These are phyloP conservation scores for Leishmania tarentolae DNA, from an alignment of 208 protist species.

Conservation along the genomic window DNA sequence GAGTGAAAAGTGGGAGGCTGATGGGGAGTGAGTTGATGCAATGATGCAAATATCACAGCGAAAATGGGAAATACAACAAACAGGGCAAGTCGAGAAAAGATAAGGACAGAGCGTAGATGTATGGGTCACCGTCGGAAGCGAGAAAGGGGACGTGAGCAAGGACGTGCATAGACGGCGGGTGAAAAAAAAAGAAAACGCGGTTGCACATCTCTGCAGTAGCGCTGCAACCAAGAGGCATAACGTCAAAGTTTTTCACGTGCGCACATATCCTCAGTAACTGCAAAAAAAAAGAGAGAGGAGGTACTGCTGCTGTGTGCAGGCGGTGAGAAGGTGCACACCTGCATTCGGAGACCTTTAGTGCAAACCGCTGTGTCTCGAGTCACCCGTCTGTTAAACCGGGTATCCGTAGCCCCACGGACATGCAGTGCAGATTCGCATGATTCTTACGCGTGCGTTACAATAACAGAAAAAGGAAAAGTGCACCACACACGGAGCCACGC, in stretches of 20 bases:
- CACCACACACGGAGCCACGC: background rate
- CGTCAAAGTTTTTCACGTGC: background rate
- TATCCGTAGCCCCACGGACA: background rate
- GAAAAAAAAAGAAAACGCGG: background rate
- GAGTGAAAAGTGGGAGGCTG: background rate
- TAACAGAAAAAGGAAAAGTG: background rate
- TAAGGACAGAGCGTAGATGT: background rate
- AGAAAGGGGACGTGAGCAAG: background rate
- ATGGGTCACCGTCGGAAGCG: background rate
- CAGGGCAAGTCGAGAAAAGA: background rate
- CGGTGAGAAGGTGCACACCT: background rate
- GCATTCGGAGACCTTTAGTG: background rate
- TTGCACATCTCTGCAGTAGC: background rate
- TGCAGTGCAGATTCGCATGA: background rate
- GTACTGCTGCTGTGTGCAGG: background rate
- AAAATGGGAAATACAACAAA: background rate
- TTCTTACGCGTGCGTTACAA: background rate
- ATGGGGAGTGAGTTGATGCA: background rate
- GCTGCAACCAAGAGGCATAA: background rate
- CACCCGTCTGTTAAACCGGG: background rate
- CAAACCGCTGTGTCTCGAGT: background rate
- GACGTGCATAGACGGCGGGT: background rate
- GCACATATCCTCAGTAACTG: background rate
- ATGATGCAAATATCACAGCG: constrained; percentile 7
- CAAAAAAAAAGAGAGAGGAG: background rate